phyloP scores from a whole-genome alignment of 2,329 filamentous ascomycete species.

The Sclerotinia glacialis region DNA sequence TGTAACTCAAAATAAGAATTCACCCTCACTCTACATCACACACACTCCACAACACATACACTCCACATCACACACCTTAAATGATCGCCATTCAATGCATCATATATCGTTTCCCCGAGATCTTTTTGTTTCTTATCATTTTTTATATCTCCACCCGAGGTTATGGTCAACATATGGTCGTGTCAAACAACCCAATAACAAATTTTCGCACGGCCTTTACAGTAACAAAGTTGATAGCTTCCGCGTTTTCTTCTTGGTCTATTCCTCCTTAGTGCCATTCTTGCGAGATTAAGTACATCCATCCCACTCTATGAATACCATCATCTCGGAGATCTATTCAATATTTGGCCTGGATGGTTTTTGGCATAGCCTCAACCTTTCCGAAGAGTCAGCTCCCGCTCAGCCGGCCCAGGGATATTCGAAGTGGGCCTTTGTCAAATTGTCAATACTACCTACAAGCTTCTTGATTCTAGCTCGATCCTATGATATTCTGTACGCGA shows the following conservation, averaged over 20 bases:
- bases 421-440: not conserved
- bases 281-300: not conserved
- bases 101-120: not conserved
- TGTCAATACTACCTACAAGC: not conserved
- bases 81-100: not conserved
- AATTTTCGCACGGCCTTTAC: not conserved
- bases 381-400: too few species aligned
- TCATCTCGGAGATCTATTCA: not conserved
- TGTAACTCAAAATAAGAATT: not conserved
- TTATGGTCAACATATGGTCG: not conserved
- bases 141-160: not conserved
- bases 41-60: not conserved
- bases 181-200: not conserved
- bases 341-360: not conserved
- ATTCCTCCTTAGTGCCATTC: not conserved
- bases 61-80: not conserved
- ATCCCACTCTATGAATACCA: not conserved
- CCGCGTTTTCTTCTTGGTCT: not conserved
- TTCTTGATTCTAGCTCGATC: not conserved
- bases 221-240: not conserved
- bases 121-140: not conserved
- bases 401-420: not conserved
- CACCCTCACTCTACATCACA: not conserved
- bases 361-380: not conserved
- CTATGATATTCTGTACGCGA: too few species aligned